phyloP scores from a whole-genome alignment of 2,329 filamentous ascomycete genomes.

The Drechslerella coelobrocha region DNA sequence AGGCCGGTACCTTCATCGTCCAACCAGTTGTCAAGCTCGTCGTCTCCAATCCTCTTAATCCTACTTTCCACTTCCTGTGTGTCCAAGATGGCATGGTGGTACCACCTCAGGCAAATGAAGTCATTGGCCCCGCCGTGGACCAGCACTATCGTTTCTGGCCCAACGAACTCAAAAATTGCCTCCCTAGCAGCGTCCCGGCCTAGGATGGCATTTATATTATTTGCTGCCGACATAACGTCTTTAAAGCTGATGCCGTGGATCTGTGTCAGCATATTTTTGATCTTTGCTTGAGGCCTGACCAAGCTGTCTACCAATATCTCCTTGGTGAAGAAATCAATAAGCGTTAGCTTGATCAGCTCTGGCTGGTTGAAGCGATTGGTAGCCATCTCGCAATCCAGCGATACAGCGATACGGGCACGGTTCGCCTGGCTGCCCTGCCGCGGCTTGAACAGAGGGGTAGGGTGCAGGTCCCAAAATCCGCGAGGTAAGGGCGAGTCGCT shows the following conservation, averaged over 20 bases:
- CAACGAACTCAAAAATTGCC: conserved; percentile 61
- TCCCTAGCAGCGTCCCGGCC: conserved; percentile 60
- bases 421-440: neutral
- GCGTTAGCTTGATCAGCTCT: conserved; percentile 64
- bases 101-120: conserved; percentile 62
- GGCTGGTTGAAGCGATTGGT: conserved; percentile 60
- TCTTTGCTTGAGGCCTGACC: conserved; percentile 61
- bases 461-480: conserved; percentile 40
- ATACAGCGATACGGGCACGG: conserved; percentile 56
- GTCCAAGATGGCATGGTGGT: conserved; percentile 62
- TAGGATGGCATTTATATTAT: conserved; percentile 57
- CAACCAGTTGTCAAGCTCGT: conserved; percentile 36
- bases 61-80: conserved; percentile 56
- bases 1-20: conserved; percentile 38
- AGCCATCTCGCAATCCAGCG: conserved; percentile 67
- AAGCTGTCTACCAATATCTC: conserved; percentile 63
- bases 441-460: conserved; percentile 25
- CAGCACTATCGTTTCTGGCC: conserved; percentile 62
- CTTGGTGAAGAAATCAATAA: conserved; percentile 64
- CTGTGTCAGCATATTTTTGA: conserved; percentile 63
- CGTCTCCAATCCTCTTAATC: conserved; percentile 45
- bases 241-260: conserved; percentile 62
- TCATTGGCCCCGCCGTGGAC: conserved; percentile 61
- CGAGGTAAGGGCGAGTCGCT: conserved; percentile 29
- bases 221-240: conserved; percentile 58